phyloP scores from a whole-genome alignment of 129 eudicot species.

The Mikania micrantha region DNA sequence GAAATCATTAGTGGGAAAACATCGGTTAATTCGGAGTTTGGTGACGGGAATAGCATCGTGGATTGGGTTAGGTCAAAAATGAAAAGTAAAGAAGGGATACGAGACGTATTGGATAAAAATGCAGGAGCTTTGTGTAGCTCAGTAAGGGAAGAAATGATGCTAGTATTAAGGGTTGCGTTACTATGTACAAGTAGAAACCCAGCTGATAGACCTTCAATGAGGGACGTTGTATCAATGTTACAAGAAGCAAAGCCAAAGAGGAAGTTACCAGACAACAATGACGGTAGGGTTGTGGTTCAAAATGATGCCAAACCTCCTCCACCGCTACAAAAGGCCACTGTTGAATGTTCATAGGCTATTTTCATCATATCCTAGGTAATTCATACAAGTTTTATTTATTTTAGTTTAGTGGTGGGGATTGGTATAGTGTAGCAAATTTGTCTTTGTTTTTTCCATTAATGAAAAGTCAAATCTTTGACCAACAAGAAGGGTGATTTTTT shows the following conservation, averaged over 20 bases:
- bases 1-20: slow-evolving; percentile 82
- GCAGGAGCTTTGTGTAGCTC: slow-evolving; percentile 81
- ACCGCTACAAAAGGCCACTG: slow-evolving; percentile 17
- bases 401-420: slow-evolving; percentile 27
- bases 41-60: slow-evolving; percentile 90
- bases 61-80: slow-evolving; percentile 84
- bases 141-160: slow-evolving; percentile 91
- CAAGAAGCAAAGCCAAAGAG: slow-evolving; percentile 91
- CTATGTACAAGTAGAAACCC: slow-evolving; percentile 86
- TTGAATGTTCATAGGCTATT: slow-evolving; percentile 37
- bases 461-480: slow-evolving; percentile 18
- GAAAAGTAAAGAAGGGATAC: slow-evolving; percentile 49
- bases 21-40: slow-evolving; percentile 80
- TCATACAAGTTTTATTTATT: slow-evolving; percentile 18
- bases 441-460: slow-evolving; percentile 1
- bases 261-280: slow-evolving; percentile 45
- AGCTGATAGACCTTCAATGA: slow-evolving; percentile 93
- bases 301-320: slow-evolving; percentile 27
- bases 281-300: slow-evolving; percentile 15
- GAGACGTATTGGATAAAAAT: slow-evolving; percentile 59
- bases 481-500: slow-evolving; percentile 14
- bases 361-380: slow-evolving; percentile 23
- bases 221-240: slow-evolving; percentile 96
- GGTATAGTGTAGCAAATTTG: slow-evolving; percentile 34
- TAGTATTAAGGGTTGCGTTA: slow-evolving; percentile 67